Evolutionary conservation across 2,329 filamentous ascomycete genomes (phyloP), one percentile per base, ranked within the genome.

Genomic region (Talaromyces sp.): DNA sequence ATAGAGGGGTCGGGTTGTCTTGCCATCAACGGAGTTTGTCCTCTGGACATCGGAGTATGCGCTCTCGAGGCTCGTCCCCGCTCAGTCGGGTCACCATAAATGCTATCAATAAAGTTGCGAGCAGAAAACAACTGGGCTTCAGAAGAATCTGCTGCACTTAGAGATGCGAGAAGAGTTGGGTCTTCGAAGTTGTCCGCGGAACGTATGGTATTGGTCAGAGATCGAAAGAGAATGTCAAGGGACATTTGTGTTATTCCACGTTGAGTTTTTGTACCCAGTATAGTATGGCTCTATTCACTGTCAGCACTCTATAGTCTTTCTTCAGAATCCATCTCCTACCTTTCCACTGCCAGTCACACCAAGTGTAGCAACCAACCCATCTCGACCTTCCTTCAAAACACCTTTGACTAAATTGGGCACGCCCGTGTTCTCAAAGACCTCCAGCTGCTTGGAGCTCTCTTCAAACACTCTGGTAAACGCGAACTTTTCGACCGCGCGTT

Each of bases 271-370:
- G 92, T 96, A 64, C 95, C 95, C 17, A 99, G 86, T 67, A 98
- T 97, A 0, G 95, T 99, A 77, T 99, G 94, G 68, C 92, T 96
- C 94, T 97, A 74, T 36, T 45, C 11, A 29, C 22, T 43, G 19
- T 62, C 11, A 62, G 60, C 22, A 17, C 11, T 13, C 47, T 29
- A 13, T 29, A n/a, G 8, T 22, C n/a, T 38, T 6, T 36, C n/a
- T 25, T 22, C n/a, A 25, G 31, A 7, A 15, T 38, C n/a, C n/a
- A 25, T 25, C 31, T 60, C 58, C 66, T 56, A 96, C 94, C 88
- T 99, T 99, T 77, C 95, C 95, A 59, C 93, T 97, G 13, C 95
- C 95, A 7, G 94, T 97, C 51, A 97, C 93, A 17, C 95, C 95
- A 65, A 99, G 79, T 6, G 95, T 98, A 34, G 95, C 95, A 63